A percentile compares a stretch with the other conserved stretches of the same genome.
Evolutionary conservation across 345 rosid species (phyloP).

Genomic region (Cardamine chenopodiifolia): DNA sequence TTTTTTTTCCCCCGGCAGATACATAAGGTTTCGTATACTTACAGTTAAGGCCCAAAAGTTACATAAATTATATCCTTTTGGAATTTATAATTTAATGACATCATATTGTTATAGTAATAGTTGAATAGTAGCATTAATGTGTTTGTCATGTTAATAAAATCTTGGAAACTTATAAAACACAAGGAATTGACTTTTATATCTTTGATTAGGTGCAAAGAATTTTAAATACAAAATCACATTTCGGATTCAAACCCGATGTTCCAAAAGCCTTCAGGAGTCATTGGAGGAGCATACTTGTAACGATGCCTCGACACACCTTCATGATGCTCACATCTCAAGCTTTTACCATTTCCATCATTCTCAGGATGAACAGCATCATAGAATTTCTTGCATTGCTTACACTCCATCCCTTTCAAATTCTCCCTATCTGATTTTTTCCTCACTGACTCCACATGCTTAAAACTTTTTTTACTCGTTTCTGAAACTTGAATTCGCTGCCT

Average conservation of each 20-base stretch:
- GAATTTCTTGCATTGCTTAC: constrained; percentile 95
- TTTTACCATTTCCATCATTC: constrained; percentile 44
- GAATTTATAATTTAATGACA: background rate
- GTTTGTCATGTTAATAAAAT: background rate
- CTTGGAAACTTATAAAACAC: background rate
- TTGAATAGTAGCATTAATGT: background rate
- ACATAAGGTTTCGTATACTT: constrained; percentile 11
- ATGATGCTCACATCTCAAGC: constrained; percentile 79
- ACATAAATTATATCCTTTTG: background rate
- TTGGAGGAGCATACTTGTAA: constrained; percentile 74
- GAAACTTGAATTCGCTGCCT: constrained; percentile 48
- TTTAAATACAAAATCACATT: constrained; percentile 51
- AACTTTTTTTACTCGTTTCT: constrained; percentile 49
- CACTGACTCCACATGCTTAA: constrained; percentile 78
- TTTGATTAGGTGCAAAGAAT: constrained; percentile 1
- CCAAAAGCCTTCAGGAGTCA: constrained; percentile 98
- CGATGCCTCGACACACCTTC: constrained; percentile 95
- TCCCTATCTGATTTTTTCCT: constrained; percentile 79
- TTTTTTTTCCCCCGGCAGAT: background rate
- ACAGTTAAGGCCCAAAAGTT: background rate
- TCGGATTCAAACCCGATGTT: constrained; percentile 95
- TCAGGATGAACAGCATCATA: constrained; percentile 85
- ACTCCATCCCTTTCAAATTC: constrained; percentile 71
- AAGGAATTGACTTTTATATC: background rate
- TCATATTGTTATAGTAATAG: background rate